Evolutionary conservation across 306 rosid species (phyloP).

Genomic region (Citrullus colocynthis): DNA sequence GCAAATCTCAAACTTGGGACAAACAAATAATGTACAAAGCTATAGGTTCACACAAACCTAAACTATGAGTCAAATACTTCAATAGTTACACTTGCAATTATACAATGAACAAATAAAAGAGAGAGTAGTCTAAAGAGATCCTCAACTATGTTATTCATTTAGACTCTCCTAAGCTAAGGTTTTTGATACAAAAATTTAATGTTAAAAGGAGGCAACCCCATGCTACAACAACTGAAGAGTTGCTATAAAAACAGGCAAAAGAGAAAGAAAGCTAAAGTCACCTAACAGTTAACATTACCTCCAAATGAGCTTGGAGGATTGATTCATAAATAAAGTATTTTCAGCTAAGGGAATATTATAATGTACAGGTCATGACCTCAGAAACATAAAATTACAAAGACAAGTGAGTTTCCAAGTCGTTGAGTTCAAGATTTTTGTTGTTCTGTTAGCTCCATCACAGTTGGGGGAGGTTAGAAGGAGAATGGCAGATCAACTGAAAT

Average conservation of each 20-base stretch:
- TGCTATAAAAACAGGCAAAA: background rate
- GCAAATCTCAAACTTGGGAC: background rate
- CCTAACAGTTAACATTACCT: background rate
- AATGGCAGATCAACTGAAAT: background rate
- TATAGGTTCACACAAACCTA: background rate
- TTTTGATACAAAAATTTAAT: background rate
- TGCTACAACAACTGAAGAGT: background rate
- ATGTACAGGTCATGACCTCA: background rate
- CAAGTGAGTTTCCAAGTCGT: background rate
- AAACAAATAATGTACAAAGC: background rate
- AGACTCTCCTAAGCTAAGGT: background rate
- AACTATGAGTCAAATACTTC: background rate
- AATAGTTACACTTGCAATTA: background rate
- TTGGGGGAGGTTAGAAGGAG: constrained; percentile 14
- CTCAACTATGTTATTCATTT: background rate
- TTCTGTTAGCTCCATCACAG: background rate
- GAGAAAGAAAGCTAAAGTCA: background rate
- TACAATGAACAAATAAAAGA: background rate
- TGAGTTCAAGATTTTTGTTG: background rate
- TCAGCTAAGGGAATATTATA: background rate
- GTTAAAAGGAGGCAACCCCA: background rate
- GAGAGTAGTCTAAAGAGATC: background rate
- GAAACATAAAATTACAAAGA: background rate
- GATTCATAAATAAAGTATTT: background rate
- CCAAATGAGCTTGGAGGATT: background rate